A percentile compares a stretch with the other conserved stretches of the same genome.
Evolutionary conservation across 352 stramenopile genomes (phyloP).

Genomic region (Phytopythium delawarense): DNA sequence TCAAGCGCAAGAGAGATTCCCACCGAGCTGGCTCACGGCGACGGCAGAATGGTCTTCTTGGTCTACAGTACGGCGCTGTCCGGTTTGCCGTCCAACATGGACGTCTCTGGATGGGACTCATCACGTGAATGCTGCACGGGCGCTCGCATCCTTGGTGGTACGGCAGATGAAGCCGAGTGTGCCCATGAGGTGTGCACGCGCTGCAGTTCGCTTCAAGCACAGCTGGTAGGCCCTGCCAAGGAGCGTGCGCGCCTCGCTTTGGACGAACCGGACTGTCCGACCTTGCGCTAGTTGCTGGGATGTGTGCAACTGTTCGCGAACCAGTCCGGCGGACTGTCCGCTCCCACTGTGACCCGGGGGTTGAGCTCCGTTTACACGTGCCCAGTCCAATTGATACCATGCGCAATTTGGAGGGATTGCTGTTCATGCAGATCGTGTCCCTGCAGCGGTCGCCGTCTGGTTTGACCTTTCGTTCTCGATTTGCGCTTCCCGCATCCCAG

Average conservation of each 20-base stretch:
- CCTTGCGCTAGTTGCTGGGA: not conserved
- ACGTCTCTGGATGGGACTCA: slow-evolving; percentile 7
- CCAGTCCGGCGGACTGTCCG: not conserved
- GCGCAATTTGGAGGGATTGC: no score
- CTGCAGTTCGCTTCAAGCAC: not conserved
- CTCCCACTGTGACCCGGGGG: no score
- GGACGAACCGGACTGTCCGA: not conserved
- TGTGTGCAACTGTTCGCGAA: not conserved
- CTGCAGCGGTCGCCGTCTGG: not conserved
- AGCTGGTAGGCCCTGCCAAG: no score
- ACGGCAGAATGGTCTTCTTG: not conserved
- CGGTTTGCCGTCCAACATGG: not conserved
- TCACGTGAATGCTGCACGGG: slow-evolving; percentile 2
- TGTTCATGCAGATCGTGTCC: no score
- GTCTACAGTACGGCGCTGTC: not conserved
- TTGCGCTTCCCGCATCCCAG: not conserved
- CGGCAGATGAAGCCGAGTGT: not conserved
- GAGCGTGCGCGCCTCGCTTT: not conserved
- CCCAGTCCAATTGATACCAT: no score
- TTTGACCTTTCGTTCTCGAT: not conserved
- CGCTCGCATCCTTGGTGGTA: not conserved
- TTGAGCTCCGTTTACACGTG: no score
- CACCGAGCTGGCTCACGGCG: no score
- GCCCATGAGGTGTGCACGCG: not conserved
- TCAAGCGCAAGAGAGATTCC: no score